Evolutionary conservation across 306 rosid species (phyloP).

Genomic region (Sicyos edulis): DNA sequence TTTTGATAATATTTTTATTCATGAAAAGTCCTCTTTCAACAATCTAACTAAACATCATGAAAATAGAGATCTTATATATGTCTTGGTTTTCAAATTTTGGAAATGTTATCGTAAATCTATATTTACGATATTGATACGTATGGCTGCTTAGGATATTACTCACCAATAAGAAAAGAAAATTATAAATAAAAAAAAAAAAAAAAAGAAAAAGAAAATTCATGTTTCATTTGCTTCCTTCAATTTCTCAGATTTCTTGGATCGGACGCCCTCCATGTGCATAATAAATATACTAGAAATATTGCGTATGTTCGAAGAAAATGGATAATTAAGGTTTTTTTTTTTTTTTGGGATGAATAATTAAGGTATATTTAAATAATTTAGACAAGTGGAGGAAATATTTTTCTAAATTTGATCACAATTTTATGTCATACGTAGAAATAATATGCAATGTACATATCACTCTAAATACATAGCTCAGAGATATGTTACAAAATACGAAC

Average conservation of each 20-base stretch:
- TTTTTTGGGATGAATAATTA: not conserved
- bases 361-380: not conserved
- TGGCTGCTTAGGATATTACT: not conserved
- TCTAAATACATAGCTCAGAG: not conserved
- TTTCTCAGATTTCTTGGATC: constrained; percentile 12
- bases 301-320: not conserved
- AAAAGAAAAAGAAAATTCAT: not conserved
- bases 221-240: not conserved
- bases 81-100: too few species aligned
- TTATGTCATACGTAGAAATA: not conserved
- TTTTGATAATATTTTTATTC: too few species aligned
- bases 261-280: not conserved
- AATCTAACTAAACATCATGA: too few species aligned
- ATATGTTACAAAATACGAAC: not conserved
- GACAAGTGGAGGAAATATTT: constrained; percentile 1
- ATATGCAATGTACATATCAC: not conserved
- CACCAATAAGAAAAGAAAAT: not conserved
- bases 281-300: not conserved
- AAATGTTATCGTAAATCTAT: not conserved
- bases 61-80: too few species aligned
- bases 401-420: not conserved
- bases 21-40: too few species aligned
- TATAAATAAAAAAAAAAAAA: not conserved
- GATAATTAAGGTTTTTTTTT: not conserved
- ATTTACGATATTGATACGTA: not conserved